Evolutionary conservation across 192 early-diverging fungal species (phyloP), one percentile per base, ranked within the genome.

Genomic region (Coemansia pectinata): DNA sequence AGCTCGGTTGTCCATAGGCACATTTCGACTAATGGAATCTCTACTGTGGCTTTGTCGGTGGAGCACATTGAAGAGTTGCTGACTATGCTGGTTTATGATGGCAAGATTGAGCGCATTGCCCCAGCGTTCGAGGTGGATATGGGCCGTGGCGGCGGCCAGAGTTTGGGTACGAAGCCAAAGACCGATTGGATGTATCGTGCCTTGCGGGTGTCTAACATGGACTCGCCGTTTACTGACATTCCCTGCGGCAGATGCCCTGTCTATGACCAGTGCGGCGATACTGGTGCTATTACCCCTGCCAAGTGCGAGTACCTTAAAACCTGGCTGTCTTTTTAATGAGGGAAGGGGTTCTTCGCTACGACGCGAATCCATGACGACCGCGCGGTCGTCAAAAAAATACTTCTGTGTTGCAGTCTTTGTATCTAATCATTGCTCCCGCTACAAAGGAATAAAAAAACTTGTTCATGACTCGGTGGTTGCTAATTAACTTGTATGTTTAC

Each of bases 171-270:
- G 34, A 86, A 70, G 62, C 66, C 33, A 60, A 75, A 81, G 33
- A 67, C 69, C 5, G 84, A 91, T 40, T 92, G 85, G 81, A 89
- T 90, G 79, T 94, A 94, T 72, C 88, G 88, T 55, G 91, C 91
- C n/a, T 68, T 91, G 8, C 77, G 88, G 14, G 83, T 79, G 19
- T 72, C 77, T 36, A 65, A 57, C 41, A 78, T 68, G 15, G 78
- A 83, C 29, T 88, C 87, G 21, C 87, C 89, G 11, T 81, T 88
- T 70, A 89, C 91, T 29, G 92, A 94, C 48, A 85, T 90, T 9
- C 95, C 96, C 3, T 98, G 96, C 69, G 96, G 96, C 5, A 86
- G 82, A 31, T 98, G 96, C 66, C 93, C 95, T 14, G 93, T 96
- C 2, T 89, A 86, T 45, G 75, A 87, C 39, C 90, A 92, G 58